A percentile compares a stretch with the other conserved stretches of the same genome.
Conservation (phyloP, 352 stramenopile species). For the Pythium phragmitis region DNA sequence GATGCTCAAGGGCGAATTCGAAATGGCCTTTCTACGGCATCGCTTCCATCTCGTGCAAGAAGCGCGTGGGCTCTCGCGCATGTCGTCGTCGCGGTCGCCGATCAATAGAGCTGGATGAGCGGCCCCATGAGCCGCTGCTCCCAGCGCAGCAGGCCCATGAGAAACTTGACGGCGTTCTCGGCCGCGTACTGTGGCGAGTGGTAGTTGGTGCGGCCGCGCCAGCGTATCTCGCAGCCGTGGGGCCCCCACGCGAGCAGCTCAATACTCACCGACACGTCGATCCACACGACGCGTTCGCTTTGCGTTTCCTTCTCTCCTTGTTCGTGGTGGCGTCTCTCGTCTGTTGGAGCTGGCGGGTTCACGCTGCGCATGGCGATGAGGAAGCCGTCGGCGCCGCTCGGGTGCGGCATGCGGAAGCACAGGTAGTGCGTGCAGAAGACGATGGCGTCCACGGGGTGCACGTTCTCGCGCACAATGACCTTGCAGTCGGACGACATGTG, state of each 20-base stretch:
- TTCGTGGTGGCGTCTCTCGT: too few species aligned
- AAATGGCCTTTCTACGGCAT: conserved; percentile 81
- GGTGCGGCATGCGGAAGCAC: conserved; percentile 26
- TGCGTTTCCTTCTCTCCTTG: neutral
- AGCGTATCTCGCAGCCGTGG: conserved; percentile 12
- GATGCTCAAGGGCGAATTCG: conserved; percentile 76
- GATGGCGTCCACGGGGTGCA: conserved; percentile 32
- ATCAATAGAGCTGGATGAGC: conserved; percentile 29
- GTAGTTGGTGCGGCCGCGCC: conserved; percentile 30
- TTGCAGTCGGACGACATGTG: conserved; percentile 28
- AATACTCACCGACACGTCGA: conserved; percentile 32
- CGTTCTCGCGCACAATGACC: conserved; percentile 37
- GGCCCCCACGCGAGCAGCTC: conserved; percentile 26
- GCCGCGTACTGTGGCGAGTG: conserved; percentile 29
- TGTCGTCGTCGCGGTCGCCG: conserved; percentile 37
- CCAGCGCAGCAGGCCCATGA: conserved; percentile 29
- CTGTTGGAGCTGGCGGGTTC: conserved; percentile 19
- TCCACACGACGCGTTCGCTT: conserved; percentile 34
- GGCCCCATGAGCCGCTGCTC: conserved; percentile 19
- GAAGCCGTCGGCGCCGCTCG: conserved; percentile 10
- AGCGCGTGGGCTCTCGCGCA: conserved; percentile 53
- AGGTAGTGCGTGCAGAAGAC: conserved; percentile 42
- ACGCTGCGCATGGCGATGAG: conserved; percentile 37
- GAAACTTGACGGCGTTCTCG: conserved; percentile 30
- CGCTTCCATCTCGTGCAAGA: conserved; percentile 81